phyloP scores from a whole-genome alignment of 192 early-diverging fungal species.

The Backusella tuberculispora region DNA sequence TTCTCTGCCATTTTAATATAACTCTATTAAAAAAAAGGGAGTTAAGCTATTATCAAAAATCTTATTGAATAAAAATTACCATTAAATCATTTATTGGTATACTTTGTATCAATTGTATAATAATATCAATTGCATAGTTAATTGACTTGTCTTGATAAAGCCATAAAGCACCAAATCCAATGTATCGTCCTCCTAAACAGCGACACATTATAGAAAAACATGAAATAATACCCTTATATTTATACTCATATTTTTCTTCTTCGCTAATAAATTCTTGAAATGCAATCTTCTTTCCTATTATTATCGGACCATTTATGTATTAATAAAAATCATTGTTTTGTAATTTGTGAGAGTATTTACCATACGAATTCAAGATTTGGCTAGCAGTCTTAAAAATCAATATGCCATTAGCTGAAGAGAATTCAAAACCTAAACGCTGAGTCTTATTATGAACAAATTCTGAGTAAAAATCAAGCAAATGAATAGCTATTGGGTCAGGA shows the following conservation, averaged over 20 bases:
- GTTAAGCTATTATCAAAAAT: not conserved
- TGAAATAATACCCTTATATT: slow-evolving; percentile 76
- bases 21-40: slow-evolving; percentile 37
- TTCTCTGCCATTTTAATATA: slow-evolving; percentile 62
- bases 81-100: slow-evolving; percentile 79
- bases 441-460: slow-evolving; percentile 83
- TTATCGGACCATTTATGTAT: not conserved
- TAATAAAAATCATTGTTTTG: not conserved
- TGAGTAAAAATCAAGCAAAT: slow-evolving; percentile 74
- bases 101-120: slow-evolving; percentile 70
- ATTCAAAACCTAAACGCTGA: slow-evolving; percentile 81
- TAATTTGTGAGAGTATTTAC: not conserved
- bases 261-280: not conserved
- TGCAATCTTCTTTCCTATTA: not conserved
- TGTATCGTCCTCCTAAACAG: slow-evolving; percentile 80
- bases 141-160: slow-evolving; percentile 84
- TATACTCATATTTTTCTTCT: not conserved
- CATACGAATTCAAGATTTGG: slow-evolving; percentile 62
- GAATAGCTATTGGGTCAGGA: slow-evolving; percentile 63
- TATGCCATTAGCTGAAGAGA: slow-evolving; percentile 86
- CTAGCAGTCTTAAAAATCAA: slow-evolving; percentile 88
- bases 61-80: slow-evolving; percentile 36
- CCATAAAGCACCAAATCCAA: slow-evolving; percentile 88
- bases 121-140: slow-evolving; percentile 59
- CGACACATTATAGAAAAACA: slow-evolving; percentile 75